These are phyloP conservation scores for Blastobotrys attinorum DNA, from an alignment of 805 yeast genomes.

Conservation along the genomic window DNA sequence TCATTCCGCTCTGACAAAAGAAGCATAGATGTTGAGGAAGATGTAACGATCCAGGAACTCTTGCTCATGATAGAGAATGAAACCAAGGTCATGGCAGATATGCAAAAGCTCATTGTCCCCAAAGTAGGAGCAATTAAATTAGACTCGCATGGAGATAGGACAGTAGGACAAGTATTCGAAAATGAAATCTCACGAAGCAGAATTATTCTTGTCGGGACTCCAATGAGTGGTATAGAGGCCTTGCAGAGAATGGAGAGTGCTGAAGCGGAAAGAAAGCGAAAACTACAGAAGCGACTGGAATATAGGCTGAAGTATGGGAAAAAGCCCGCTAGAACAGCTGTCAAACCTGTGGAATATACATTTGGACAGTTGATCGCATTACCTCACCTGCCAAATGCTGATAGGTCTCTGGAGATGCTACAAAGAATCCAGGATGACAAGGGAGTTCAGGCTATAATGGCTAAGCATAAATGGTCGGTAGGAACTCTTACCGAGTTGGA, in stretches of 20 bases:
- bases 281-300: slow-evolving; percentile 11
- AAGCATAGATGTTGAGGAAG: slow-evolving; percentile 11
- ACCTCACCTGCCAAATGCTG: slow-evolving; percentile 26
- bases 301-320: slow-evolving; percentile 10
- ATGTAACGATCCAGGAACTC: slow-evolving; percentile 15
- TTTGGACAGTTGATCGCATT: slow-evolving; percentile 27
- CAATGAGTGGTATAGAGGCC: slow-evolving; percentile 19
- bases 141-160: slow-evolving; percentile 10
- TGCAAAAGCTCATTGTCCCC: slow-evolving; percentile 27
- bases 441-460: slow-evolving; percentile 31
- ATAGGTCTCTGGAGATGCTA: slow-evolving; percentile 23
- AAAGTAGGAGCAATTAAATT: slow-evolving; percentile 21
- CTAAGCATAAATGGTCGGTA: slow-evolving; percentile 28
- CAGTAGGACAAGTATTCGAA: slow-evolving; percentile 10
- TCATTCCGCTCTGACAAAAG: slow-evolving; percentile 15
- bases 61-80: slow-evolving; percentile 20
- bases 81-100: slow-evolving; percentile 23
- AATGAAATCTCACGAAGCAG: slow-evolving; percentile 13
- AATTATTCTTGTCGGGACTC: slow-evolving; percentile 27
- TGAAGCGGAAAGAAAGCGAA: slow-evolving; percentile 15
- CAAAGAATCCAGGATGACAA: slow-evolving; percentile 27
- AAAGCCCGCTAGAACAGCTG: slow-evolving; percentile 12
- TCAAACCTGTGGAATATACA: slow-evolving; percentile 21
- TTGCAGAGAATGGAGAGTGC: slow-evolving; percentile 19
- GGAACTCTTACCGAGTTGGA: slow-evolving; percentile 32